Evolutionary conservation across 2,329 filamentous ascomycete species (phyloP).

Genomic region (Claviceps quebecensis): DNA sequence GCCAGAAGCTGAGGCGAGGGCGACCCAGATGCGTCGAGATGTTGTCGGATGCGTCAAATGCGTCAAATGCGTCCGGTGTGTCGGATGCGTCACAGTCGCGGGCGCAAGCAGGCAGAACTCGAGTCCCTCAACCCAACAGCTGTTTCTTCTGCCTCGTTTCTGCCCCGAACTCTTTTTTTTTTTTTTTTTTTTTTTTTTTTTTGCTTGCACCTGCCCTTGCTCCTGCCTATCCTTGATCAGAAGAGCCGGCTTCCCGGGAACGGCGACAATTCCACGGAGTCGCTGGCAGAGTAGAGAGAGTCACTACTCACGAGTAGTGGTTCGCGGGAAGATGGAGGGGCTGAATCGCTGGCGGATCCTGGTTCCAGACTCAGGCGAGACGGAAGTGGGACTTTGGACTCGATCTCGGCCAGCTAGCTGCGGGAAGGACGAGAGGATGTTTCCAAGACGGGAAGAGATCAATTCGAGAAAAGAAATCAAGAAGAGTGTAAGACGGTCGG

Average conservation of each 20-base stretch:
- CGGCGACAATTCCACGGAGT: conserved; percentile 5
- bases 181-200: background rate
- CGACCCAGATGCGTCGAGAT: too few relatives aligned
- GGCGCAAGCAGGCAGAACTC: background rate
- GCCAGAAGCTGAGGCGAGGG: too few relatives aligned
- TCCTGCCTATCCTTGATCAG: background rate
- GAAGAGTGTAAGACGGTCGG: background rate
- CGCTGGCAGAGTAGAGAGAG: background rate
- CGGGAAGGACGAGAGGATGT: background rate
- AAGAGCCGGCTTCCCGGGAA: conserved; percentile 4
- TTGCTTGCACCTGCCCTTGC: background rate
- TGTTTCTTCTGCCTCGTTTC: background rate
- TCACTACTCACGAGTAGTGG: background rate
- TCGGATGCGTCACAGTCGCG: background rate
- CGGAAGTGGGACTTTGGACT: conserved; percentile 4
- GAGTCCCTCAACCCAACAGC: background rate
- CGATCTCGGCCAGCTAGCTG: background rate
- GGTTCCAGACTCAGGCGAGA: conserved; percentile 1
- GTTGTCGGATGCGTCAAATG: too few relatives aligned
- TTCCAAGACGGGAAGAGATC: background rate
- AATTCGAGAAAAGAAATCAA: background rate
- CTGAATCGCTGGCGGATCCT: conserved; percentile 2
- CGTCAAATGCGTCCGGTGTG: background rate
- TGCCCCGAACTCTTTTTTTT: background rate
- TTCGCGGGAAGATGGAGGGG: conserved; percentile 2